Base-by-base conservation (phyloP, 2,329 filamentous ascomycete genomes). In the Paracamarosporium sp. region DNA sequence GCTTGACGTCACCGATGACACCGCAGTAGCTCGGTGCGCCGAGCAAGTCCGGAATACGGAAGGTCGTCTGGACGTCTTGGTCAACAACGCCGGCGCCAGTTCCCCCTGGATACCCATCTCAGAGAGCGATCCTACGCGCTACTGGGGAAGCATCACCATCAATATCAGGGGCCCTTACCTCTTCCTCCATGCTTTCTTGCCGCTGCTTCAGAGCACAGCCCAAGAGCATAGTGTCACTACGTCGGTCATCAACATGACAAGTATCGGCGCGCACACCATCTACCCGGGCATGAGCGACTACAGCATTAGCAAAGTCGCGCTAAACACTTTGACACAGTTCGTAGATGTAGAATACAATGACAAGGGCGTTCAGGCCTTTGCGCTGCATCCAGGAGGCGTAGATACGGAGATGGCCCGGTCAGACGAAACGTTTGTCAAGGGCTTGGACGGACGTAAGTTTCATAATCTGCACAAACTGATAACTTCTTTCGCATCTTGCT, bases 91-190 rank as follows among this genome's bases (percentile, higher is more conserved):
- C 0, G 81, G 79, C 0, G 68, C 68, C 22, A 55, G 77, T 2
- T 72, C 72, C 2, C 62, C 67, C 20, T 73, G 60, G 65, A 56
- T 60, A 0, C 68, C 70, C 0, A 53, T 82, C 5, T 57, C 57
- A 4, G 75, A 80, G 1, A 65, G 69, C 1, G 71, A 81, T 20
- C 73, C 76, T 5, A 62, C 62, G 5, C 67, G 70, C 3, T 82
- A 75, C 74, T 81, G 77, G 77, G 69, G 75, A 20, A 77, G 76
- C 0, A 81, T 77, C 67, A 77, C 81, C 45, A 74, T 84, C 38
- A 86, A 86, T 62, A 43, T 85, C 12, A 75, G 77, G 17, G 85
- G 83, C 0, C 67, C 77, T 0, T 84, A 81, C 61, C 70, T 83
- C 1, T 65, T 81, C 11, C 70, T 77, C 5, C 76, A 79, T n/a